Conservation (phyloP, 371 early-diverging fungal species). For the Batrachochytrium dendrobatidis region DNA sequence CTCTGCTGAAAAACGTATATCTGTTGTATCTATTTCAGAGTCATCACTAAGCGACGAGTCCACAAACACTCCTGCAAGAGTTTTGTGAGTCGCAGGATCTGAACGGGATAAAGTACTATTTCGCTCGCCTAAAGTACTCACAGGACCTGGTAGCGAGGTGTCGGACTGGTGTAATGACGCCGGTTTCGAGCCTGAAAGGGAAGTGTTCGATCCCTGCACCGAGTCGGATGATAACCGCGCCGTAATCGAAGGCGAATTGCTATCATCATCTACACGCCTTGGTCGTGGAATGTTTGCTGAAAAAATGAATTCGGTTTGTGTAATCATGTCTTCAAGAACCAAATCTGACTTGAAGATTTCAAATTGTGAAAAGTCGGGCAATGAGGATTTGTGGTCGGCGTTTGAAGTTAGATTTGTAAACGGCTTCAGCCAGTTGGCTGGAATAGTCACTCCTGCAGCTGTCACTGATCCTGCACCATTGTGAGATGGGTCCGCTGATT, state of each 20-base stretch:
- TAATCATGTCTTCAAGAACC: background rate
- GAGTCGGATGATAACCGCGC: too few relatives aligned
- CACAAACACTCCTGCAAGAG: too few relatives aligned
- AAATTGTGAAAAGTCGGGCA: background rate
- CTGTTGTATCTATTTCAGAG: too few relatives aligned
- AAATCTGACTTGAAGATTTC: constrained; percentile 1
- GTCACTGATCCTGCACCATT: background rate
- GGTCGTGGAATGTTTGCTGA: background rate
- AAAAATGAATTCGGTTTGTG: background rate
- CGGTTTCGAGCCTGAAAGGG: too few relatives aligned
- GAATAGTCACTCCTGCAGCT: background rate
- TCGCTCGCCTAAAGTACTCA: too few relatives aligned
- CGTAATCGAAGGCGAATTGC: background rate
- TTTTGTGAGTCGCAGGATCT: too few relatives aligned
- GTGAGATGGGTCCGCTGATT: background rate
- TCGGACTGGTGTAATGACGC: too few relatives aligned
- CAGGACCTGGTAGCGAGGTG: too few relatives aligned
- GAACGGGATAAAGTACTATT: too few relatives aligned
- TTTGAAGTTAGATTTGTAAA: background rate
- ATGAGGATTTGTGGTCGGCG: background rate
- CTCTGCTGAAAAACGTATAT: too few relatives aligned
- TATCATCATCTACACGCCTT: background rate
- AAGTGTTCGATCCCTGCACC: too few relatives aligned
- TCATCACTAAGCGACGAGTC: too few relatives aligned
- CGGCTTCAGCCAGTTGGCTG: constrained; percentile 1